Evolutionary conservation across 2,329 filamentous ascomycete genomes (phyloP).

Genomic region (Xylaria sp.): DNA sequence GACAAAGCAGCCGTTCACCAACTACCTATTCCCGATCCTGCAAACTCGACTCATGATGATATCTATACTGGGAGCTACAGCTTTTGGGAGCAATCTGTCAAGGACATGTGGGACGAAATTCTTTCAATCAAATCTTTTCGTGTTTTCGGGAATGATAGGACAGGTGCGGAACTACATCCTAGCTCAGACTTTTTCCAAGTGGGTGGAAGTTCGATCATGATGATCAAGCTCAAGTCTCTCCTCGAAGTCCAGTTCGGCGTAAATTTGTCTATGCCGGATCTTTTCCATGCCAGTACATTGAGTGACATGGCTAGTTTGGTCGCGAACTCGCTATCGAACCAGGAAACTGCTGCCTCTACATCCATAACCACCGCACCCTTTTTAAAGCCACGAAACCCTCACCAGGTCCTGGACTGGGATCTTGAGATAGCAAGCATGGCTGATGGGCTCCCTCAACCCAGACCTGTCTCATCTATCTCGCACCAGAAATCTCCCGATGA

Average conservation of each 20-base stretch:
- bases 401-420: constrained; percentile 9
- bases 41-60: no score
- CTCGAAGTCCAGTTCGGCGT: constrained; percentile 50
- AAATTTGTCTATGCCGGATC: constrained; percentile 34
- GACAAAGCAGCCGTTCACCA: constrained; percentile 30
- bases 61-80: neutral
- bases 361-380: neutral
- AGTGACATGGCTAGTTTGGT: constrained; percentile 51
- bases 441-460: constrained; percentile 1
- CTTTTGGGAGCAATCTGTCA: neutral
- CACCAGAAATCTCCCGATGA: no score
- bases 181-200: constrained; percentile 54
- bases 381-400: neutral
- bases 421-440: constrained; percentile 3
- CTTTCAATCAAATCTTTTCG: neutral
- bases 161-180: neutral
- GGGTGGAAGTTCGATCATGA: constrained; percentile 56
- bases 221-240: constrained; percentile 52
- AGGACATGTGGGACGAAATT: constrained; percentile 39
- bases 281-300: constrained; percentile 54
- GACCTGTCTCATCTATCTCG: neutral
- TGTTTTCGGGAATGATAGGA: no score
- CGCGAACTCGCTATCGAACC: neutral
- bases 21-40: constrained; percentile 34
- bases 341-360: no score